phyloP scores from a whole-genome alignment of 345 rosid genomes.

The Clarkia xantiana region DNA sequence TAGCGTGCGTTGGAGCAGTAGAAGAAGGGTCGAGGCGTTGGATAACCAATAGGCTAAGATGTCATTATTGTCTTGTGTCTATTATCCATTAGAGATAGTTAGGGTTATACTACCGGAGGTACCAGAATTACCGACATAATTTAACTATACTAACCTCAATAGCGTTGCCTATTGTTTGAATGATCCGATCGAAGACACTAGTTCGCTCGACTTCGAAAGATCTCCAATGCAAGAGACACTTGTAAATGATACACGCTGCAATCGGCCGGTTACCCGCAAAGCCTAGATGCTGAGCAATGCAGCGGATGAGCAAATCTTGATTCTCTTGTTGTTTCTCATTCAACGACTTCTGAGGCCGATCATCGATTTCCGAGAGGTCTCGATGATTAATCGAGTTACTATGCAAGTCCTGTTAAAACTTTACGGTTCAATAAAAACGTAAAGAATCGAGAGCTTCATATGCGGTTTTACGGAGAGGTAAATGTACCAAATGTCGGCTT shows the following conservation, averaged over 20 bases:
- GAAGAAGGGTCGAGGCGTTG: constrained; percentile 14
- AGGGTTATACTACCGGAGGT: too few species aligned
- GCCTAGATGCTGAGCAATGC: constrained; percentile 72
- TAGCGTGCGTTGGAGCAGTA: constrained; percentile 19
- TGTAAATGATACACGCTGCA: constrained; percentile 85
- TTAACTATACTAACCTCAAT: constrained; percentile 66
- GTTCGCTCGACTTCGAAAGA: constrained; percentile 93
- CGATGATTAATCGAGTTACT: constrained; percentile 54
- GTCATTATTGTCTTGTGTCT: constrained; percentile 14
- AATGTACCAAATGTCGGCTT: constrained; percentile 38
- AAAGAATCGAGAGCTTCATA: constrained; percentile 1
- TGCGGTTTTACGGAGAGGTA: background rate
- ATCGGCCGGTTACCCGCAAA: constrained; percentile 66
- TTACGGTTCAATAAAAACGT: constrained; percentile 2
- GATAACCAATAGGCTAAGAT: constrained; percentile 18
- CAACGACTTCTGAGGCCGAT: constrained; percentile 69
- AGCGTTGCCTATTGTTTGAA: constrained; percentile 83
- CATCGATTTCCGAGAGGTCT: constrained; percentile 52
- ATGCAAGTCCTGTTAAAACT: constrained; percentile 46
- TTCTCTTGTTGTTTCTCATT: constrained; percentile 94
- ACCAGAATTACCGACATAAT: too few species aligned
- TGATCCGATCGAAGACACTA: constrained; percentile 74
- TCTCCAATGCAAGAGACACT: constrained; percentile 87
- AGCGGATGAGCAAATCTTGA: constrained; percentile 84
- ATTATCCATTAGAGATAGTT: too few species aligned